Evolutionary conservation across 192 early-diverging fungal genomes (phyloP), one percentile per base, ranked within the genome.

Genomic region (Backusella mclennaniae): DNA sequence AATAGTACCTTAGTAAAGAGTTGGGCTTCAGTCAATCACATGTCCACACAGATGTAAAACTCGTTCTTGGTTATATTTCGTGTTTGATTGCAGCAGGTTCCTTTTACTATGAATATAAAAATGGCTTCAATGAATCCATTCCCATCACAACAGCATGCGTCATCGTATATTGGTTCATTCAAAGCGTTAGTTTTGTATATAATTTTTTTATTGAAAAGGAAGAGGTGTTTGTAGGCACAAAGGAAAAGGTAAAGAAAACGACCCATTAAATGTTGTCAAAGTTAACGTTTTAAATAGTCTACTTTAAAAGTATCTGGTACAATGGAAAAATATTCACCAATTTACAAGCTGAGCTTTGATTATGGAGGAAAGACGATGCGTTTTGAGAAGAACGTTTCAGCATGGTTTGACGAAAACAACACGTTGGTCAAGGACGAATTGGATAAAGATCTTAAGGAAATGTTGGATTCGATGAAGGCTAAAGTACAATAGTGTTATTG

Each of bases 21-120:
- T 68, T 41, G 12, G 83, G 86, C 3, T 94, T 89, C 83, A 83
- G 81, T 67, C 89, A 97, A 84, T 89, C 88, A 82, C 90, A 95
- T 81, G 89, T 84, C 29, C 96, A 96, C 79, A 91, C 91, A 6
- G 94, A 97, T 79, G 86, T 89, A 71, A 94, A 94, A 78, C 90
- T 97, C 4, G 70, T 92, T 14, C 84, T 97, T 15, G 96, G 96
- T 35, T 97, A 94, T 80, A 53, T 90, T 17, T 88, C 93, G 3
- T 90, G 90, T 71, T 69, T 87, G 1, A 92, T 95, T 83, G 94
- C 94, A 67, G 93, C 86, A 21, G 88, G 84, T 69, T 92, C 89
- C 68, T 89, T 90, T 75, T 87, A 85, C 69, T 91, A 93, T 78
- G 91, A 88, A 76, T 91, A 90, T 82, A 89, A 89, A 71, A 86